Evolutionary conservation across 176 grass and related monocot genomes (phyloP).

Genomic region (Dendrocalamus sinicus): DNA sequence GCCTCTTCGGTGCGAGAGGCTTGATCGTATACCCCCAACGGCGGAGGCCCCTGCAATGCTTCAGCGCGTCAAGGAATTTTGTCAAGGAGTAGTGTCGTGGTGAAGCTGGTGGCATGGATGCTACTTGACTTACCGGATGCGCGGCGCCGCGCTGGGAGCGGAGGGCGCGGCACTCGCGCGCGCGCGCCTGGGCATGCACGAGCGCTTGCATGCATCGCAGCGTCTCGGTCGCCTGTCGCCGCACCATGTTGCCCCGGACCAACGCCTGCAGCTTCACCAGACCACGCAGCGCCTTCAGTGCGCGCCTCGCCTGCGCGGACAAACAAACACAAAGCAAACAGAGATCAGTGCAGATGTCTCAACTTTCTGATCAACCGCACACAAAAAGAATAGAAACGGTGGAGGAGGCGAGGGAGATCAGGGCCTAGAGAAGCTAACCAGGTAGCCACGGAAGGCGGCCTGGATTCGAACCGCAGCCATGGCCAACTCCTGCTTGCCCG

Average conservation of each 20-base stretch:
- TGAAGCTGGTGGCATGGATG: no score
- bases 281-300: conserved; percentile 82
- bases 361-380: not conserved
- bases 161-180: conserved; percentile 42
- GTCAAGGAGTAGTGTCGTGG: no score
- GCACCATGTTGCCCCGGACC: conserved; percentile 90
- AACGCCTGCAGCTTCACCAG: conserved; percentile 94
- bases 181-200: conserved; percentile 72
- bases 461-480: conserved; percentile 67
- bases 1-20: no score
- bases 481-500: conserved; percentile 54
- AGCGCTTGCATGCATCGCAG: conserved; percentile 97
- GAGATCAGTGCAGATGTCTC: no score
- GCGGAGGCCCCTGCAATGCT: no score
- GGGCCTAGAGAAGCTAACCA: conserved; percentile 57
- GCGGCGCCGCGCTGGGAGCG: conserved; percentile 36
- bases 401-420: not conserved
- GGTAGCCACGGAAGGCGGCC: conserved; percentile 79
- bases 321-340: no score
- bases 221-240: conserved; percentile 86
- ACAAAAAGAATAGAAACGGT: not conserved
- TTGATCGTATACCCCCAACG: no score
- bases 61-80: not conserved
- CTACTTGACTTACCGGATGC: conserved; percentile 19
- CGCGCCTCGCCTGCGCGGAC: conserved; percentile 69